Conservation (phyloP, 2,329 filamentous ascomycete species). For the Colletotrichum kahawae region DNA sequence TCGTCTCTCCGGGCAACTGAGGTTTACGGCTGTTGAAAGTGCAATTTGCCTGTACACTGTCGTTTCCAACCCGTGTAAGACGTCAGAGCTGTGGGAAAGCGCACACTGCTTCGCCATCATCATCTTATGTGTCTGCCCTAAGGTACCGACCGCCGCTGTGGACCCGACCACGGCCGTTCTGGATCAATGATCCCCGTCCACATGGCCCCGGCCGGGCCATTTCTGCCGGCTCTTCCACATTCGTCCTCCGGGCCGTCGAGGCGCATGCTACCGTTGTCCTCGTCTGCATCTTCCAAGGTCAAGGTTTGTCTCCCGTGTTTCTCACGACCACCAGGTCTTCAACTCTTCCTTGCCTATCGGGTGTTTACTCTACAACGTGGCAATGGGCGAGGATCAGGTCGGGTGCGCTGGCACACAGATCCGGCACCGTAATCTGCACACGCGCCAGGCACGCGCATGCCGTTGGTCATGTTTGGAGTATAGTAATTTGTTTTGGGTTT, state of each 20-base stretch:
- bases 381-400: not conserved
- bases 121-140: not conserved
- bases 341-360: not conserved
- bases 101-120: not conserved
- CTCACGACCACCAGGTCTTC: not conserved
- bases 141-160: not conserved
- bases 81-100: not conserved
- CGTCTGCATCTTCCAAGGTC: not conserved
- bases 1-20: not conserved
- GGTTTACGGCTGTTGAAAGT: not conserved
- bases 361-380: not conserved
- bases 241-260: not conserved
- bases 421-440: conserved; percentile 5
- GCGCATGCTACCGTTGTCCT: not conserved
- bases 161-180: not conserved
- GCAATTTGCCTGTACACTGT: not conserved
- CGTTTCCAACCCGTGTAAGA: not conserved
- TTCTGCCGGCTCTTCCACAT: not conserved
- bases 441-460: not conserved
- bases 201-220: not conserved
- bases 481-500: not conserved
- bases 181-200: not conserved
- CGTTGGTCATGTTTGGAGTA: not conserved
- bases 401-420: conserved; percentile 12
- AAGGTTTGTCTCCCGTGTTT: not conserved